Base-by-base conservation (phyloP, 345 rosid genomes). In the Jatropha curcas region DNA sequence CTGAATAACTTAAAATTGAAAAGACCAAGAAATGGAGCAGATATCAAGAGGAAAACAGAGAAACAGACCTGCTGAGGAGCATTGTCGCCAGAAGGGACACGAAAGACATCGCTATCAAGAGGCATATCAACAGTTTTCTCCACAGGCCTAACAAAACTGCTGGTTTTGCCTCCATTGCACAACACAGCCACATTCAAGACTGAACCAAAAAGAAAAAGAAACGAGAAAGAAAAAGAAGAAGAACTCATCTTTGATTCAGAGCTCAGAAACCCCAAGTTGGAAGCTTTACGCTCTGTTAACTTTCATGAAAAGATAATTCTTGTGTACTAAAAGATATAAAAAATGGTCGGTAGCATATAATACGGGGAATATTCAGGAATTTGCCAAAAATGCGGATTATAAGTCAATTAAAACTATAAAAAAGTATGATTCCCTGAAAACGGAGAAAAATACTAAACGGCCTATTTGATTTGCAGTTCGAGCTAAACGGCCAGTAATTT, bases 11-110 rank as follows among this genome's bases (percentile, higher is more conserved):
- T 27, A 7, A 14, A 5, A 34, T 0, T 52, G 31, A 70, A 67
- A 50, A 70, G 52, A 60, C 28, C 27, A 43, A 61, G 25, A 53
- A 30, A 51, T 12, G 31, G 6, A 30, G 31, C 13, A 25, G 30
- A 53, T 27, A 57, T 60, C 20, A 17, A 69, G 35, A 12, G 17
- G 13, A 5, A 8, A 34, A 72, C 39, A 35, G 20, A 45, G 5
- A 43, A 0, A 92, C 98, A 43, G 0, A 92, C 98, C 93, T 92
- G 98, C 61, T 92, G 94, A 68, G 98, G 98, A 76, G 98, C 98
- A 89, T 92, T 92, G 64, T 85, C 83, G 19, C 96, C 94, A 45
- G 80, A 86, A 78, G 93, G 93, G 65, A 84, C 85, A 16, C 59
- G 62, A 52, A 92, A 92, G 19, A 88, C 92, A 74, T 90, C 98